Base-by-base conservation (phyloP, 2,329 filamentous ascomycete species). In the Colletotrichum horii region DNA sequence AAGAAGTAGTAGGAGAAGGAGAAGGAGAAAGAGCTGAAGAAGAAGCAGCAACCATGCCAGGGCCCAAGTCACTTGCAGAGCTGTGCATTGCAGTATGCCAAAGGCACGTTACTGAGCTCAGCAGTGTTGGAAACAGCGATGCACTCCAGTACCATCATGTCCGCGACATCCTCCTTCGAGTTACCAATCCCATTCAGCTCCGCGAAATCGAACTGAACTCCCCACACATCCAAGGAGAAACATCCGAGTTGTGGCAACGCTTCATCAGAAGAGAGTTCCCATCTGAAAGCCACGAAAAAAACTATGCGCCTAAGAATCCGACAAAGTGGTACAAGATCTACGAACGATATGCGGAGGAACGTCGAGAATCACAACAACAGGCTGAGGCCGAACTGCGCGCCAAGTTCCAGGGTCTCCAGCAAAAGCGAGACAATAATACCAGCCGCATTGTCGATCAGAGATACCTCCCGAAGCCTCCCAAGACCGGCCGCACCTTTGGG, bases 251-350 rank as follows among this genome's bases (percentile, higher is more conserved):
- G 76, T 98, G 96, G 96, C 85, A 92, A 56, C 90, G 91, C 32
- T 91, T 98, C 80, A 97, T 98, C 83, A 90, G 91, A 67, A 91
- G 92, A 64, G 93, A 98, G 80, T 94, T 98, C 77, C 92, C 92
- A 3, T 86, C 91, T 71, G 93, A 92, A 83, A 84, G 85, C 77
- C 88, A 92, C 56, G 85, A 87, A 61, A 92, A 94, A 81, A 90
- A 91, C 30, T 91, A 93, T 78, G 87, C 91, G 28, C 94, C 94
- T 1, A 88, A 89, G 71, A 89, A 95, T 77, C 91, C 93, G 0
- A 87, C 87, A 43, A 92, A 92, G 75, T 98, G 96, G 96, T 92
- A 93, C 82, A 92, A 93, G 71, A 89, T 97, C 16, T 98, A 97
- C 85, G 87, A 89, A 78, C 91, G 92, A 77, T 93, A 96, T 81